These are phyloP conservation scores for Hyaloscypha variabilis DNA, from an alignment of 495 filamentous ascomycete genomes.

Conservation along the genomic window DNA sequence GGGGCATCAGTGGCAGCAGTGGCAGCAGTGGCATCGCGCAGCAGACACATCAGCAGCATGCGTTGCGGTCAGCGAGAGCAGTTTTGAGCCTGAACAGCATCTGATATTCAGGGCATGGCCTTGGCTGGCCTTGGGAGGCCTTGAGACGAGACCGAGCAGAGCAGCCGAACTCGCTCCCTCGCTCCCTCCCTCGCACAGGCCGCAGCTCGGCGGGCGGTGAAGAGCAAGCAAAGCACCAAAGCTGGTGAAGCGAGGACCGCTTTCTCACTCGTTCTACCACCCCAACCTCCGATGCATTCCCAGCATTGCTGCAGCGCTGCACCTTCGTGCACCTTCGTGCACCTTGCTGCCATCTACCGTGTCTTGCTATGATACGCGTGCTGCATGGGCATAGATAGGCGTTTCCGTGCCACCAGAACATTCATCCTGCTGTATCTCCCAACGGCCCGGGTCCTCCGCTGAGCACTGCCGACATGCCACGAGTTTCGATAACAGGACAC, in stretches of 20 bases:
- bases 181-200: not conserved
- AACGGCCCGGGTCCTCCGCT: constrained; percentile 7
- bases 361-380: not conserved
- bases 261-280: not conserved
- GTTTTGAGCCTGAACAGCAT: too few relatives aligned
- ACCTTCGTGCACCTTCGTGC: too few relatives aligned
- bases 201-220: not conserved
- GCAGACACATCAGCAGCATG: too few relatives aligned
- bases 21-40: too few relatives aligned
- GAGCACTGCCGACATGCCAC: not conserved
- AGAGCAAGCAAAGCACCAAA: not conserved
- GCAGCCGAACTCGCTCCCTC: too few relatives aligned
- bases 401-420: constrained; percentile 6
- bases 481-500: not conserved
- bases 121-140: too few relatives aligned
- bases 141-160: too few relatives aligned
- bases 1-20: too few relatives aligned
- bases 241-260: too few relatives aligned
- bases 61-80: too few relatives aligned
- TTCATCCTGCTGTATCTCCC: not conserved
- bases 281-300: not conserved
- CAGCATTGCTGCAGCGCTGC: constrained; percentile 9
- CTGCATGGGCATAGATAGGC: constrained; percentile 10
- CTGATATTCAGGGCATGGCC: too few relatives aligned
- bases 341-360: not conserved